phyloP scores from a whole-genome alignment of 2,329 filamentous ascomycete genomes.

The Botrytis byssoidea region DNA sequence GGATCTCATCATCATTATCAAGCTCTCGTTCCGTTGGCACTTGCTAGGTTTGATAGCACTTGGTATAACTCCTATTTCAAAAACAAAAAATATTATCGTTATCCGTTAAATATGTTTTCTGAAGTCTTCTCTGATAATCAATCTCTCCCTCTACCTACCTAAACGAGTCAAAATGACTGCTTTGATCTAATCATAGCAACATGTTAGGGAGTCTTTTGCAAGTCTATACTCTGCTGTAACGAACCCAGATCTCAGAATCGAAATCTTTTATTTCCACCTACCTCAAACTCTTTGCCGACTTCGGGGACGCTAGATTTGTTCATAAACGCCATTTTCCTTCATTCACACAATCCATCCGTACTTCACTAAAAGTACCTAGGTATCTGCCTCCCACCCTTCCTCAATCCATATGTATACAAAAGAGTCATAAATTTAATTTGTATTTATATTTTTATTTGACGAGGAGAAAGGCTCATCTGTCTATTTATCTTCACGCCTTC shows the following conservation, averaged over 20 bases:
- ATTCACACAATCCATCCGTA: background rate
- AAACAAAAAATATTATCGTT: no score
- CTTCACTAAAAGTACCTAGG: background rate
- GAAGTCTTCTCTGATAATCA: background rate
- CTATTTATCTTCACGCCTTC: background rate
- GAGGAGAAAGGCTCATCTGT: background rate
- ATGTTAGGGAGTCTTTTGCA: no score
- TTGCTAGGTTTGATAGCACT: no score
- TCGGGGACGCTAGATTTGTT: background rate
- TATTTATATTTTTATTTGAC: background rate
- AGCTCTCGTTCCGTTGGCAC: no score
- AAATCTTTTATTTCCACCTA: background rate
- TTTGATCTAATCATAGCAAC: no score
- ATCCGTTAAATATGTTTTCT: no score
- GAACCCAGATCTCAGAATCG: background rate
- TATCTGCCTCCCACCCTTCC: background rate
- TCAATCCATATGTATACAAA: background rate
- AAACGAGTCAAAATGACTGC: no score
- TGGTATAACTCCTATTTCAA: no score
- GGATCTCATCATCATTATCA: fast-evolving
- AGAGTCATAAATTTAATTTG: background rate
- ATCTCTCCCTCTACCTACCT: background rate
- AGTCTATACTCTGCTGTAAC: background rate
- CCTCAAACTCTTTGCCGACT: background rate
- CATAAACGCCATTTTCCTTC: background rate